Evolutionary conservation across 225 moss, liverwort and hornwort species (phyloP).

Genomic region (Marchantia polymorpha): DNA sequence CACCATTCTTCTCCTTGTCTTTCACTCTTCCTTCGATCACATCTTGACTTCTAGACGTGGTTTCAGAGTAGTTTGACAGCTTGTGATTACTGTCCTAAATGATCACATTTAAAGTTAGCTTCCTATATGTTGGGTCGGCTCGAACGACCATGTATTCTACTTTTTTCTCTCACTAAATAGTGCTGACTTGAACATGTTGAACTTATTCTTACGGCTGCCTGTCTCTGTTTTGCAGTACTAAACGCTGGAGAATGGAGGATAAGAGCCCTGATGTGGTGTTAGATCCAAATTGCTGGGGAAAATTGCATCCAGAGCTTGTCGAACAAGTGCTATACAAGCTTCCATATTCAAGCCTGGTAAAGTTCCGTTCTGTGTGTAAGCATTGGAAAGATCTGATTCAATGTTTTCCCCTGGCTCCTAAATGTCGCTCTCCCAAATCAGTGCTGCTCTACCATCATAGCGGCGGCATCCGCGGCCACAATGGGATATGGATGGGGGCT

Average conservation of each 20-base stretch:
- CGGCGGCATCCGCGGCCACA: slow-evolving; percentile 15
- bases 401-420: slow-evolving; percentile 10
- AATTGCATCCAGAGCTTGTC: slow-evolving; percentile 22
- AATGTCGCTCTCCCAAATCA: slow-evolving; percentile 4
- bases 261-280: slow-evolving; percentile 1
- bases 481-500: slow-evolving; percentile 17
- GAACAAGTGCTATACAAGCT: slow-evolving; percentile 28
- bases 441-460: slow-evolving; percentile 27
- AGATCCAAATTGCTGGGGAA: slow-evolving; percentile 20
- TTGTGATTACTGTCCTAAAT: background rate
- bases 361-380: slow-evolving; percentile 19
- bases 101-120: background rate
- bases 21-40: too few species aligned
- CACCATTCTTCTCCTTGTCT: too few species aligned
- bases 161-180: background rate
- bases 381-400: slow-evolving; percentile 20
- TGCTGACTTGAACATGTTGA: background rate
- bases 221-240: slow-evolving; percentile 6
- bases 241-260: slow-evolving; percentile 14
- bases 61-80: background rate
- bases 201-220: background rate
- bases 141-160: background rate
- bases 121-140: background rate
- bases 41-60: too few species aligned
- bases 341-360: slow-evolving; percentile 19